Conservation (phyloP, 2,329 filamentous ascomycete genomes). For the Colletotrichum sojae region DNA sequence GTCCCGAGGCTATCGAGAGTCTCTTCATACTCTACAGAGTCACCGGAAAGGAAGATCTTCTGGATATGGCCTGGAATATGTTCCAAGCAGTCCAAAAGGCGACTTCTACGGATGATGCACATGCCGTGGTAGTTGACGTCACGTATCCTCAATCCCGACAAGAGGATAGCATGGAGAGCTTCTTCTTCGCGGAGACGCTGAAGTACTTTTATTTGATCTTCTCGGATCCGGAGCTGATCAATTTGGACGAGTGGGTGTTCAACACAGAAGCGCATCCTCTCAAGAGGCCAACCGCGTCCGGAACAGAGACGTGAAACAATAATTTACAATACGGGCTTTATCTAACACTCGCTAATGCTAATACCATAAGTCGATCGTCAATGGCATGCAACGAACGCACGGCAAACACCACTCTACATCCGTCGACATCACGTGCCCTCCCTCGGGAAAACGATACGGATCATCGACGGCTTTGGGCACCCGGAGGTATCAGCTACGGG, state of each 20-base stretch:
- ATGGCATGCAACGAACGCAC: not conserved
- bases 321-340: not conserved
- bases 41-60: constrained; percentile 62
- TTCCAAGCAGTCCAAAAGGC: constrained; percentile 61
- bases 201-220: constrained; percentile 85
- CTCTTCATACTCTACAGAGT: constrained; percentile 70
- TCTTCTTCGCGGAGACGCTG: constrained; percentile 81
- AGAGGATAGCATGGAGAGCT: constrained; percentile 66
- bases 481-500: too few species aligned
- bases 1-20: constrained; percentile 67
- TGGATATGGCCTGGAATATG: constrained; percentile 69
- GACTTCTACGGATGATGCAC: constrained; percentile 62
- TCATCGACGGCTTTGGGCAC: too few species aligned
- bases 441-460: too few species aligned
- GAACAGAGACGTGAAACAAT: constrained; percentile 4
- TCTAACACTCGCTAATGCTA: constrained; percentile 13
- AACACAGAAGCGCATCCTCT: constrained; percentile 68
- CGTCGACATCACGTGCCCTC: too few species aligned
- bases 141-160: constrained; percentile 62
- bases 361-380: not conserved
- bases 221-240: constrained; percentile 72
- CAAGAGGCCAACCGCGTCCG: constrained; percentile 33
- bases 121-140: constrained; percentile 64
- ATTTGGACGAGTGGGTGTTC: constrained; percentile 77
- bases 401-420: too few species aligned